phyloP scores from a whole-genome alignment of 75 land plant genomes.

The Adiantum capillusveneris region DNA sequence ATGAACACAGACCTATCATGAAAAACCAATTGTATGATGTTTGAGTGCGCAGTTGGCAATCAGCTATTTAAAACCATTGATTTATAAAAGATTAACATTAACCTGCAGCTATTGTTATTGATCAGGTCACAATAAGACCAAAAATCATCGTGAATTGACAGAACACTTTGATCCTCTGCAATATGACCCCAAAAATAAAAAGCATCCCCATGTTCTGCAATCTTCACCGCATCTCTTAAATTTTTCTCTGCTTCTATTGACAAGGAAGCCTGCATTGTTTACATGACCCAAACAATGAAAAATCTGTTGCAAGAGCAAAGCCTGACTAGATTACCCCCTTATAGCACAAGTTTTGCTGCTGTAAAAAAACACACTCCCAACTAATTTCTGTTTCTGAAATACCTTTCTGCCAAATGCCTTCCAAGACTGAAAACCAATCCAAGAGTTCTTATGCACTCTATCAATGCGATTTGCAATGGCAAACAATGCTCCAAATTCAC shows the following conservation, averaged over 20 bases:
- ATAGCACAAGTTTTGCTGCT: too few relatives aligned
- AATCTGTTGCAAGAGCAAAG: too few relatives aligned
- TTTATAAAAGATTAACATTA: too few relatives aligned
- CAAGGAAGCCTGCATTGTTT: conserved; percentile 59
- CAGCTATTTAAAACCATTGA: too few relatives aligned
- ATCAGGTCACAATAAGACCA: conserved; percentile 79
- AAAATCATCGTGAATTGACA: conserved; percentile 36
- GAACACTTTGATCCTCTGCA: conserved; percentile 18
- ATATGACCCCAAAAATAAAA: conserved; percentile 78
- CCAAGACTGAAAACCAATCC: conserved; percentile 99
- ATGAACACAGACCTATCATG: conserved; percentile 67
- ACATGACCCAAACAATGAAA: neutral
- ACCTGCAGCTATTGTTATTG: conserved; percentile 88
- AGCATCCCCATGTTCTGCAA: conserved; percentile 53
- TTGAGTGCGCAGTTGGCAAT: too few relatives aligned
- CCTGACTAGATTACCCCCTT: too few relatives aligned
- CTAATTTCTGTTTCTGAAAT: too few relatives aligned
- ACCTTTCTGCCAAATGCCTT: conserved; percentile 82
- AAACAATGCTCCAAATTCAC: conserved; percentile 86
- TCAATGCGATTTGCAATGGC: conserved; percentile 76
- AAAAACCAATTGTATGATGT: too few relatives aligned
- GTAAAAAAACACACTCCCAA: too few relatives aligned
- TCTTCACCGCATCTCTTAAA: conserved; percentile 37
- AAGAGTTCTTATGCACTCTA: conserved; percentile 70
- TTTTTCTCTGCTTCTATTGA: conserved; percentile 59